Evolutionary conservation across 2,329 filamentous ascomycete species (phyloP).

Genomic region (Geosmithia morbida): DNA sequence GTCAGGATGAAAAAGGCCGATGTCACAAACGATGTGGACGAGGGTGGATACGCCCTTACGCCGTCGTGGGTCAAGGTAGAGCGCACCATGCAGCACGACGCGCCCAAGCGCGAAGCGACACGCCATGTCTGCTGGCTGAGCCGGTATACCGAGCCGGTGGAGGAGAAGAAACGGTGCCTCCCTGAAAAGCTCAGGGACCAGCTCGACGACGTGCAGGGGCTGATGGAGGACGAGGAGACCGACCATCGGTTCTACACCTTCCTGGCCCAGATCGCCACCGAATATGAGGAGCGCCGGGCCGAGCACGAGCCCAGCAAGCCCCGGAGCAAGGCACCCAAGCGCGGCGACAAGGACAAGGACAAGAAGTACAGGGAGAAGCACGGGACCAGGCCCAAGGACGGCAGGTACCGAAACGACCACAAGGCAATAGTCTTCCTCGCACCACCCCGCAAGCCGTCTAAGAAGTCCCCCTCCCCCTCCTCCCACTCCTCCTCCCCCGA

Average conservation of each 20-base stretch:
- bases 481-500: too few species aligned
- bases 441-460: not conserved
- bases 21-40: conserved; percentile 16
- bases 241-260: conserved; percentile 24
- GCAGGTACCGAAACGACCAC: too few species aligned
- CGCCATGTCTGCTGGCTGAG: conserved; percentile 22
- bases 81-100: conserved; percentile 16
- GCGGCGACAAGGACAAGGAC: conserved; percentile 2
- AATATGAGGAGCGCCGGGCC: conserved; percentile 10
- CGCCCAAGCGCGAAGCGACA: conserved; percentile 21
- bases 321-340: not conserved
- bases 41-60: conserved; percentile 15
- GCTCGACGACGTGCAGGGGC: conserved; percentile 21
- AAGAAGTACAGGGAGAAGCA: not conserved
- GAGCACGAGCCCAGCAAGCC: not conserved
- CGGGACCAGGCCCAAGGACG: conserved; percentile 1
- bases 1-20: conserved; percentile 25
- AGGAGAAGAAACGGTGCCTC: conserved; percentile 23
- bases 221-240: conserved; percentile 16
- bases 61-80: conserved; percentile 25
- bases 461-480: conserved; percentile 1
- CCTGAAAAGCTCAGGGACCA: conserved; percentile 22
- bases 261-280: conserved; percentile 27
- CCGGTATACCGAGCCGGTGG: conserved; percentile 12
- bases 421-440: too few species aligned